Conservation (phyloP, 306 rosid species). For the Vigna reflexopilosa region DNA sequence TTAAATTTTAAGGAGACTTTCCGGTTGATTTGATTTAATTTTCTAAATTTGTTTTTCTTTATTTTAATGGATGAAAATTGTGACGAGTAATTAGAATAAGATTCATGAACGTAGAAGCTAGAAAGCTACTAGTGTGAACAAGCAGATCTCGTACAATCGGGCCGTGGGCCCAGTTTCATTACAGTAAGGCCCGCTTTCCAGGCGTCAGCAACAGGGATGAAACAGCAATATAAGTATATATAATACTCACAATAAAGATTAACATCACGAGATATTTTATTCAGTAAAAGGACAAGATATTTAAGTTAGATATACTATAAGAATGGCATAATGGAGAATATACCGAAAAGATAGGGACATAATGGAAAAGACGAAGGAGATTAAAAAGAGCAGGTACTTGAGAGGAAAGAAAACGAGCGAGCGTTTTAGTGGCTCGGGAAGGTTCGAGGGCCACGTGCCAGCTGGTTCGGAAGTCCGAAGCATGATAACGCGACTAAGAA, state of each 20-base stretch:
- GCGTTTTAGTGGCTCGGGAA: constrained; percentile 57
- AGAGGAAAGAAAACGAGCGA: constrained; percentile 22
- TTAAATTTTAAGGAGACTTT: too few relatives aligned
- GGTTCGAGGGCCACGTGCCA: constrained; percentile 61
- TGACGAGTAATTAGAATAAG: background rate
- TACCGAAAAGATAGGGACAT: background rate
- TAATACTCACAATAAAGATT: background rate
- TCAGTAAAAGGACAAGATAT: background rate
- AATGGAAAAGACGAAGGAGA: background rate
- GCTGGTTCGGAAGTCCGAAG: constrained; percentile 35
- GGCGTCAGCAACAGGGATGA: background rate
- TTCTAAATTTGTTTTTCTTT: too few relatives aligned
- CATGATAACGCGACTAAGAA: constrained; percentile 49
- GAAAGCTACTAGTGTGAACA: background rate
- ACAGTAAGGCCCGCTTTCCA: constrained; percentile 23
- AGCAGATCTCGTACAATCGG: constrained; percentile 34
- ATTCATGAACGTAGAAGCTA: background rate
- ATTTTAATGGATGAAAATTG: too few relatives aligned
- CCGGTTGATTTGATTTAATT: too few relatives aligned
- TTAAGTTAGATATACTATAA: too few relatives aligned
- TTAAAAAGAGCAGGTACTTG: constrained; percentile 1
- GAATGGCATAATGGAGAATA: constrained; percentile 44
- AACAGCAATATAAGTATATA: background rate
- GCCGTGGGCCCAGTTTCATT: constrained; percentile 30
- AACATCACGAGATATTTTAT: background rate